Percentiles rank a stretch among this genome's conserved stretches.
Evolutionary conservation across 176 grass and related monocot genomes (phyloP).

Genomic region (Eragrostis nindensis): DNA sequence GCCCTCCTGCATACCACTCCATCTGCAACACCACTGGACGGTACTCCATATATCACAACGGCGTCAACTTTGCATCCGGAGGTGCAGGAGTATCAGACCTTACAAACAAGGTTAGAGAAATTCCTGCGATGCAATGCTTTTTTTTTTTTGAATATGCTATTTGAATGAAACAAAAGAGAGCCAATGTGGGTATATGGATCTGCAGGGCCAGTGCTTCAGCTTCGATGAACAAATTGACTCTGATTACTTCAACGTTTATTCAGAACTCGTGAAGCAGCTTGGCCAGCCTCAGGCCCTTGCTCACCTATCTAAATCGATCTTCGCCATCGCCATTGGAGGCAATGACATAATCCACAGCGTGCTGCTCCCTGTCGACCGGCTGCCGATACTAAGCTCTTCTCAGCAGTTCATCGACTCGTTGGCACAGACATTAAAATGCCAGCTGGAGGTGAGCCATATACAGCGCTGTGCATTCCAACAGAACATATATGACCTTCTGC

Average conservation of each 20-base stretch:
- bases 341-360: slow-evolving; percentile 79
- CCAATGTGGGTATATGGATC: neutral
- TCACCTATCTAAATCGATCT: slow-evolving; percentile 75
- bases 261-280: slow-evolving; percentile 50
- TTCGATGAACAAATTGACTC: slow-evolving; percentile 65
- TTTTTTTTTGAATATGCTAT: neutral
- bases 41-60: slow-evolving; percentile 15
- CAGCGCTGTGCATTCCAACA: neutral
- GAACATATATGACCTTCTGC: neutral
- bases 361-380: slow-evolving; percentile 12
- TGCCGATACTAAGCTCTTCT: slow-evolving; percentile 13
- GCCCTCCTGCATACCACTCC: slow-evolving; percentile 59
- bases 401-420: slow-evolving; percentile 59
- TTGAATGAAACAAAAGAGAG: neutral
- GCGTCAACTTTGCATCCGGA: slow-evolving; percentile 86
- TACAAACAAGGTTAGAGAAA: slow-evolving; percentile 64
- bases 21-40: slow-evolving; percentile 18
- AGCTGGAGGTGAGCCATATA: slow-evolving; percentile 33
- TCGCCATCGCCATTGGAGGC: slow-evolving; percentile 76
- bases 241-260: slow-evolving; percentile 59
- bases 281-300: slow-evolving; percentile 40
- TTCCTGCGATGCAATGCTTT: neutral
- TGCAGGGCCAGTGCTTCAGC: slow-evolving; percentile 63
- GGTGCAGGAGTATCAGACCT: slow-evolving; percentile 65
- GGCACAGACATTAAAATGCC: slow-evolving; percentile 45